Percentiles rank a stretch among this genome's conserved stretches.
These are phyloP conservation scores for Aspergillus amoenus DNA, from an alignment of 2,329 filamentous ascomycete genomes.

Conservation along the genomic window DNA sequence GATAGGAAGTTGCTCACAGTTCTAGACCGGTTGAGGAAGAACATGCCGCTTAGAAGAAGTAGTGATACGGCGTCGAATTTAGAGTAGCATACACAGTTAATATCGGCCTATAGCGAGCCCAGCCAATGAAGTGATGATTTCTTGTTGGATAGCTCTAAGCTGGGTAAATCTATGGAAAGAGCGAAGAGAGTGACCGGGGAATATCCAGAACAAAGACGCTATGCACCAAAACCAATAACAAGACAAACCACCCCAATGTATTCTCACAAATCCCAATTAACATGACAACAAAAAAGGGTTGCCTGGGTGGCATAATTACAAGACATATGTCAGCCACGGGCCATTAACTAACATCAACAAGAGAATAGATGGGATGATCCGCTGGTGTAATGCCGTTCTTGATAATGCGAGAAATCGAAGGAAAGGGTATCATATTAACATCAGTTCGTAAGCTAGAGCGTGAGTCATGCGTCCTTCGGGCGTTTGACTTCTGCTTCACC, in stretches of 20 bases:
- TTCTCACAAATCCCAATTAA: constrained; percentile 2
- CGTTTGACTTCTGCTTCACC: constrained; percentile 18
- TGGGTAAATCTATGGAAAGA: constrained; percentile 20
- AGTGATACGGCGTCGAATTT: background rate
- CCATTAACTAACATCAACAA: constrained; percentile 6
- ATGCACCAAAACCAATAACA: constrained; percentile 23
- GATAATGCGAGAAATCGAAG: constrained; percentile 10
- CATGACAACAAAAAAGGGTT: constrained; percentile 10
- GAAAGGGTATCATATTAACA: constrained; percentile 28
- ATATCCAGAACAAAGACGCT: constrained; percentile 14
- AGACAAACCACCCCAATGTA: constrained; percentile 15
- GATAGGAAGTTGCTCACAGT: constrained; percentile 37
- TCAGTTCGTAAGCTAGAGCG: constrained; percentile 24
- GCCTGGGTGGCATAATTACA: constrained; percentile 17
- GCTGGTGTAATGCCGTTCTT: constrained; percentile 14
- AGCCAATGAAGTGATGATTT: background rate
- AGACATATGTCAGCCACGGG: constrained; percentile 9
- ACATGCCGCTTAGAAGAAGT: background rate
- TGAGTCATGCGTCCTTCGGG: constrained; percentile 16
- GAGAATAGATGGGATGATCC: constrained; percentile 4
- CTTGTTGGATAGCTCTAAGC: background rate
- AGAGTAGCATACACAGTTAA: background rate
- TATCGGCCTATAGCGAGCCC: background rate
- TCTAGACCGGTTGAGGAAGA: constrained; percentile 30
- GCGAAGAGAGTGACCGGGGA: background rate